Evolutionary conservation across 2,329 filamentous ascomycete genomes (phyloP), one percentile per base, ranked within the genome.

Genomic region (Coleophoma crateriformis): DNA sequence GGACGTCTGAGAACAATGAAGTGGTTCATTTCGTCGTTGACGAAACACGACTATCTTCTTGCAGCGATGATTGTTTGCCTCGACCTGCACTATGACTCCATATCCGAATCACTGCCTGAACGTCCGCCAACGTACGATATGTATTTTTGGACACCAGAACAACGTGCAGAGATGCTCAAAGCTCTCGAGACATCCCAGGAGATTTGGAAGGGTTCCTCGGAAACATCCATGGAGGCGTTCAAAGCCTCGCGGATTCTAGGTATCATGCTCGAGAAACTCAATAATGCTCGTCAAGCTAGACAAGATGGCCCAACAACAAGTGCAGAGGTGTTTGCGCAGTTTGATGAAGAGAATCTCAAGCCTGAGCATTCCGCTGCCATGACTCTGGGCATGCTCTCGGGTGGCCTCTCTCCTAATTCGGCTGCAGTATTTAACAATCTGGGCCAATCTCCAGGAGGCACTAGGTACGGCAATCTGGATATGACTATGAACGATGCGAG

Each of bases 161-260:
- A 85, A 64, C 79, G 86, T 10, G 75, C 81, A 32, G 87, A 88
- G 57, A 95, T 96, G 88, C 75, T 94, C 32, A 69, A 74, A 19
- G 80, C 84, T 1, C 77, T 97, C 3, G 85, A 91, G 62, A 78
- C 77, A 15, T 87, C 87, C 8, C 79, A 81, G 42, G 74, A 78
- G 15, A 94, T 97, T 49, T 97, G 91, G 90, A 84, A 86, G 45
- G 82, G 81, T 10, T 74, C 90, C 11, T 80, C 84, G 3, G 85
- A 94, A 48, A 76, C 83, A 20, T 94, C 87, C 1, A 86, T 96
- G 71, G 92, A 97, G 58, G 90, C 91, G 0, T 91, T 85, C 71
- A 97, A 97, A 70, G 92, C 90, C 1, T 82, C 82, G 38, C 82
- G 82, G 39, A 78, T 92, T 20, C 73, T 97, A n/a, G 84, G 83